Evolutionary conservation across 805 yeast species (phyloP), one percentile per base, ranked within the genome.

Genomic region (Starmerella floricola): DNA sequence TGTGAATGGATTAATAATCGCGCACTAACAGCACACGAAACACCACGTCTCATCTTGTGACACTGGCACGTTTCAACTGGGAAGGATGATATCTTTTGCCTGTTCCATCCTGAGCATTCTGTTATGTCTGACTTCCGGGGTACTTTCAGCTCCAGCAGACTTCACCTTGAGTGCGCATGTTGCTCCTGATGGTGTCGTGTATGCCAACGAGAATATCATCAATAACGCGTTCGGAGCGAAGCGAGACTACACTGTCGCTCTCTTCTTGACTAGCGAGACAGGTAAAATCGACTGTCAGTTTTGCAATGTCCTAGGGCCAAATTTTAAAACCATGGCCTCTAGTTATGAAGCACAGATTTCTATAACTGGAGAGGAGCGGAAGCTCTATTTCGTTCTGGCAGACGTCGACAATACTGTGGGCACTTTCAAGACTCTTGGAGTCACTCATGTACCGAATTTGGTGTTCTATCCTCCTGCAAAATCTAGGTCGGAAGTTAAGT

Each of bases 401-500:
- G 95, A 88, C 55, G 77, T 82, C 55, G 62, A 67, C 35, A 74
- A 74, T 36, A 68, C 76, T 13, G 70, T 69, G 52, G 62, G 63
- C 34, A 61, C 72, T 11, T 81, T 76, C 61, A 68, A 67, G 52
- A 58, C 65, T 13, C 64, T 79, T 51, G 58, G 70, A 27, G 62
- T 88, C 53, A 72, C 73, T 51, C 76, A 76, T 42, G 94, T 88
- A 21, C 98, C 98, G 24, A 77, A 81, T 55, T 55, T 86, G 34
- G 78, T 66, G 59, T 57, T 78, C 44, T 79, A 74, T 58, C 81
- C 87, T 17, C 66, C 75, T 11, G 56, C 57, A 1, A 59, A 57
- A 26, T 46, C 58, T 23, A 59, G 60, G 8, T 55, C 62, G 12
- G 49, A 55, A 11, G 56, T 59, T 20, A 62, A 58, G 34, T 38